phyloP scores from a whole-genome alignment of 768 basidiomycete species.

The Amanita thiersii region DNA sequence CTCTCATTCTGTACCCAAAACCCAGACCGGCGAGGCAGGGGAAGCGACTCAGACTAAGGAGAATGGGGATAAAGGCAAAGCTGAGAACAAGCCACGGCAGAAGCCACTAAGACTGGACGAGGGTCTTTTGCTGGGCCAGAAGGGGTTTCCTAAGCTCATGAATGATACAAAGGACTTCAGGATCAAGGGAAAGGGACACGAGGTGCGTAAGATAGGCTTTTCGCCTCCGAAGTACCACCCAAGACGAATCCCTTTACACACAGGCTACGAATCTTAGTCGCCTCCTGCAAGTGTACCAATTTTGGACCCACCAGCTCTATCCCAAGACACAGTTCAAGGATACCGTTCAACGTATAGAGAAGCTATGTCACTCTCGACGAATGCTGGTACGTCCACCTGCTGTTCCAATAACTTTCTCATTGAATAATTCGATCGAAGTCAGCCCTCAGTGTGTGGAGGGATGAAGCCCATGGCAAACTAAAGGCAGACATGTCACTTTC shows the following conservation, averaged over 20 bases:
- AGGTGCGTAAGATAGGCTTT: conserved; percentile 40
- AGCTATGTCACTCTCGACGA: conserved; percentile 75
- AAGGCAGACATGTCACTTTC: conserved; percentile 14
- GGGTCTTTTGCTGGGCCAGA: conserved; percentile 57
- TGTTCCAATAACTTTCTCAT: not conserved
- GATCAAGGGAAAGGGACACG: conserved; percentile 84
- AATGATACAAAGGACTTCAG: conserved; percentile 72
- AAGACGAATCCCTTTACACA: not conserved
- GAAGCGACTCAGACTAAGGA: conserved; percentile 12
- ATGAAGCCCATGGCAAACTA: conserved; percentile 42
- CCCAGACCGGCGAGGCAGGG: too few species aligned
- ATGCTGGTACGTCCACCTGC: conserved; percentile 59
- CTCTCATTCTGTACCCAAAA: conserved; percentile 29
- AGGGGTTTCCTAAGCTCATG: conserved; percentile 77
- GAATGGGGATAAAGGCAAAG: conserved; percentile 22
- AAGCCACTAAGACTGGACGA: conserved; percentile 64
- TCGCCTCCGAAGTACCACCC: not conserved
- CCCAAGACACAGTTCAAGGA: conserved; percentile 85
- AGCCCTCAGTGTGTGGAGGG: conserved; percentile 67
- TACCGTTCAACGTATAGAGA: conserved; percentile 81
- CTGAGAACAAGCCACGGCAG: conserved; percentile 37
- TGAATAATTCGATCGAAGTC: conserved; percentile 32
- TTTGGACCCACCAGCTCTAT: conserved; percentile 92
- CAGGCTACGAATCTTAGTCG: conserved; percentile 78
- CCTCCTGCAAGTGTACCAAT: conserved; percentile 79